These are phyloP conservation scores for Hypoxylon sp. DNA, from an alignment of 2,329 filamentous ascomycete species.

Conservation along the genomic window DNA sequence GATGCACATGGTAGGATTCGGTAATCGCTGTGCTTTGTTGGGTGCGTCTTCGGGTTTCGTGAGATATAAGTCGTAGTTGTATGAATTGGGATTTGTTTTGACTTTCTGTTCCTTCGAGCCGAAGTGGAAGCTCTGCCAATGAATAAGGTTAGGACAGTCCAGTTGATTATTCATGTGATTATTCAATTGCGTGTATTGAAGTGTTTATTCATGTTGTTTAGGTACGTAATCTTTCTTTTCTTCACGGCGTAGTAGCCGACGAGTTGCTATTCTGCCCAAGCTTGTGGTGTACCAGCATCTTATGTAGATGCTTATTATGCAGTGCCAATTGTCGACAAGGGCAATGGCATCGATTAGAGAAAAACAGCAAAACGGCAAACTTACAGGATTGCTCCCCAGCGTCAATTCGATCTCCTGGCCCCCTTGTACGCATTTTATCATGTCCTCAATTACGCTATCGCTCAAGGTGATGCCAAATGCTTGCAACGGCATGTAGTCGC, in stretches of 20 bases:
- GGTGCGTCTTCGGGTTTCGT: constrained; percentile 66
- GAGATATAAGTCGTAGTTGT: constrained; percentile 70
- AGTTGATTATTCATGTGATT: constrained; percentile 3
- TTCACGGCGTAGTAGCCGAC: not conserved
- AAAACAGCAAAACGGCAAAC: constrained; percentile 53
- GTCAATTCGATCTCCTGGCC: constrained; percentile 71
- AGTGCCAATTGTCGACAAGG: constrained; percentile 35
- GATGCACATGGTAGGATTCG: constrained; percentile 66
- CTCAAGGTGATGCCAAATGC: constrained; percentile 72
- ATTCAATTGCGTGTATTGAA: constrained; percentile 15
- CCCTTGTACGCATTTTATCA: constrained; percentile 73
- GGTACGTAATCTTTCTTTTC: constrained; percentile 6
- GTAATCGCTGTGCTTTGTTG: constrained; percentile 64
- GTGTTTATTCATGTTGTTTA: not conserved
- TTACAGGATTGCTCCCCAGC: constrained; percentile 72
- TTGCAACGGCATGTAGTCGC: constrained; percentile 65
- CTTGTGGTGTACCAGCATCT: constrained; percentile 6
- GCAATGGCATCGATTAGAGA: constrained; percentile 30
- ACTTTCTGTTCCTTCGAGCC: constrained; percentile 66
- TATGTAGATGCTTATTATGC: constrained; percentile 5
- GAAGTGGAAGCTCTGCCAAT: constrained; percentile 67
- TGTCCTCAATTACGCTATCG: constrained; percentile 71
- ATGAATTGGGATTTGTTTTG: constrained; percentile 61
- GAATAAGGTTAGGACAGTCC: constrained; percentile 30
- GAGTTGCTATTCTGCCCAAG: constrained; percentile 4